phyloP scores from a whole-genome alignment of 495 filamentous ascomycete species.

The Neurospora tetrasperma region DNA sequence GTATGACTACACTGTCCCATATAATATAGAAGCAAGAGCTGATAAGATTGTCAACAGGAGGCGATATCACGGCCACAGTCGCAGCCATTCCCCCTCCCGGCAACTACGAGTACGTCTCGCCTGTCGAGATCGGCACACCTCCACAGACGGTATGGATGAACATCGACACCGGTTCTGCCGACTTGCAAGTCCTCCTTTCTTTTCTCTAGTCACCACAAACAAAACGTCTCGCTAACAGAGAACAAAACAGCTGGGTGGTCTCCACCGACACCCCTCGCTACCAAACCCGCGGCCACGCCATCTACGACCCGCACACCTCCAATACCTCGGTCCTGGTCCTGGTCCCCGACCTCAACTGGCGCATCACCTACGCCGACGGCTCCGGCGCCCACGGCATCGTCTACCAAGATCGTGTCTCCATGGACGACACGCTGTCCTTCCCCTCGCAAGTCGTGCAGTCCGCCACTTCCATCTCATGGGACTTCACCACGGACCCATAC shows the following conservation, averaged over 20 bases:
- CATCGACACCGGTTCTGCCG: constrained; percentile 63
- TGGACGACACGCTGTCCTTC: constrained; percentile 48
- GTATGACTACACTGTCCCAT: neutral
- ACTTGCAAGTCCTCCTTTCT: constrained; percentile 51
- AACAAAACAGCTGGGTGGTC: constrained; percentile 9
- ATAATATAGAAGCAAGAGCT: neutral
- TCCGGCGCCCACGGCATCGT: constrained; percentile 52
- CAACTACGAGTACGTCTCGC: constrained; percentile 49
- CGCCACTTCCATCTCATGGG: constrained; percentile 45
- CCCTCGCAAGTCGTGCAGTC: constrained; percentile 55
- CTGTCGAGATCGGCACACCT: constrained; percentile 47
- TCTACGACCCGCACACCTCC: constrained; percentile 45
- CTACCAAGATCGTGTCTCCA: constrained; percentile 54
- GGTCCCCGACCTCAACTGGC: constrained; percentile 46
- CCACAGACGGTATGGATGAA: constrained; percentile 51
- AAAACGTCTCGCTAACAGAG: too few species aligned
- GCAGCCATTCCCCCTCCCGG: constrained; percentile 43
- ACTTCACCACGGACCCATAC: constrained; percentile 46
- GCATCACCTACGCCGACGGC: constrained; percentile 61
- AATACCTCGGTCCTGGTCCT: constrained; percentile 35
- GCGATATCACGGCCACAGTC: constrained; percentile 30
- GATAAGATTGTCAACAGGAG: constrained; percentile 12
- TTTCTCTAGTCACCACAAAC: constrained; percentile 3
- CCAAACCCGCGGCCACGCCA: constrained; percentile 31
- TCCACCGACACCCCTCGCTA: constrained; percentile 4